phyloP scores from a whole-genome alignment of 2,329 filamentous ascomycete genomes.

The Fusarium aywerte region DNA sequence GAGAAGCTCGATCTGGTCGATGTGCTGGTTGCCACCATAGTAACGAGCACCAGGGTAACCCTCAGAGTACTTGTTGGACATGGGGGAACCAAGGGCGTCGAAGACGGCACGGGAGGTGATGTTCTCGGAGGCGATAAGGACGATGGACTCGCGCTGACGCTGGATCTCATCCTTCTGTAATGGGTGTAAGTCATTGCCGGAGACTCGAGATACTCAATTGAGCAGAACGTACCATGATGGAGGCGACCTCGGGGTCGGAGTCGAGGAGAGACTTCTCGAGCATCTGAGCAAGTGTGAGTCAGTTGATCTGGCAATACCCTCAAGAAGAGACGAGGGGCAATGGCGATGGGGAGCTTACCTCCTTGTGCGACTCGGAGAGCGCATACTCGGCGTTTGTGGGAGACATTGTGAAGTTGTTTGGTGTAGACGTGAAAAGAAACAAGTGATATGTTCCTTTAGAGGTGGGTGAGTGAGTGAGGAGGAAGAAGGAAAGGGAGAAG shows the following conservation, averaged over 20 bases:
- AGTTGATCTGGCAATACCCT: constrained; percentile 20
- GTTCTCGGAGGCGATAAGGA: constrained; percentile 99
- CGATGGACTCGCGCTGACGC: constrained; percentile 97
- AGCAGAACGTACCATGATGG: constrained; percentile 83
- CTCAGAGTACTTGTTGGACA: constrained; percentile 99
- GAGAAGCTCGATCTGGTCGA: constrained; percentile 93
- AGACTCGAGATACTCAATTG: constrained; percentile 4
- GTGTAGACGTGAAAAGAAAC: constrained; percentile 17
- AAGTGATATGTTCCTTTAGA: constrained; percentile 22
- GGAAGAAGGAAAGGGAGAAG: constrained; percentile 18
- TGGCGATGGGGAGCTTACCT: constrained; percentile 55
- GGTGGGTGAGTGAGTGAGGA: constrained; percentile 19
- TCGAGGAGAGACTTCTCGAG: constrained; percentile 95
- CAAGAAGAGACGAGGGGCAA: constrained; percentile 34
- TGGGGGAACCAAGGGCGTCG: constrained; percentile 92
- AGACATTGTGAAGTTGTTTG: constrained; percentile 52
- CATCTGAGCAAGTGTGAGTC: constrained; percentile 67
- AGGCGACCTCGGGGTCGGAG: constrained; percentile 90
- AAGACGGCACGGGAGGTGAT: constrained; percentile 98
- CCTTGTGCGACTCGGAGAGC: constrained; percentile 65
- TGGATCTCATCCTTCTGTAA: constrained; percentile 87
- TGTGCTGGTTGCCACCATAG: constrained; percentile 99
- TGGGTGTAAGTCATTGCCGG: constrained; percentile 46
- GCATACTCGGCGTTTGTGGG: constrained; percentile 60
- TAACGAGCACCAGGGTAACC: constrained; percentile 98